Evolutionary conservation across 2,329 filamentous ascomycete species (phyloP), one percentile per base, ranked within the genome.

Genomic region (Aureobasidium sp.): DNA sequence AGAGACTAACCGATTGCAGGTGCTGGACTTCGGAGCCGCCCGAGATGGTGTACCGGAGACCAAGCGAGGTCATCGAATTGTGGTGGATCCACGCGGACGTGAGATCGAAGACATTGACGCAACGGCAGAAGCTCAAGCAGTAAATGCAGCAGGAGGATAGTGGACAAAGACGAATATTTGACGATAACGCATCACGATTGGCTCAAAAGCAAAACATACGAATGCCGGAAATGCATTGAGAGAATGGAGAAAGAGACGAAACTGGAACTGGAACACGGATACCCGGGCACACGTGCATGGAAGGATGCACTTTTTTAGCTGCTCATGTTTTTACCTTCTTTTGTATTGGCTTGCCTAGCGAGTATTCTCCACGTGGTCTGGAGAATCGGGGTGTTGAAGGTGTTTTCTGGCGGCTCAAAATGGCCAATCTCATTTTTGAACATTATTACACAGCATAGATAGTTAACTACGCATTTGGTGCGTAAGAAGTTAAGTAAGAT

Each of bases 1-100:
- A 25, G 21, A 21, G 44, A 56, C 69, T 74, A 66, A 77, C 64
- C 39, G 30, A 37, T 37, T 57, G 8, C 60, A 97, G 93, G 91
- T 98, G 60, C 85, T 98, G 56, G 93, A 98, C 71, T 98, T 97
- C 71, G 93, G 93, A 55, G 93, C 93, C 59, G 84, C 88, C 42
- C 85, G 93, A 60, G 93, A 98, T 64, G 91, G 91, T 50, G 80
- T 89, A 56, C 81, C 88, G 3, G 78, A 81, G 14, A 83, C 86
- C 58, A 81, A 90, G 61, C 81, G 91, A 39, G 90, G 90, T 38
- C 83, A 81, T 61, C 84, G 91, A 41, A 90, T 90, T 53, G 74
- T 78, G 6, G 76, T 79, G 50, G 71, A 78, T 54, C 50, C 53
- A 6, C 61, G 59, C 37, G 66, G 66, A 21, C 56, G 56, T 17